These are phyloP conservation scores for Afroboletus lepidellus DNA, from an alignment of 1,284 basidiomycete genomes.

Conservation along the genomic window DNA sequence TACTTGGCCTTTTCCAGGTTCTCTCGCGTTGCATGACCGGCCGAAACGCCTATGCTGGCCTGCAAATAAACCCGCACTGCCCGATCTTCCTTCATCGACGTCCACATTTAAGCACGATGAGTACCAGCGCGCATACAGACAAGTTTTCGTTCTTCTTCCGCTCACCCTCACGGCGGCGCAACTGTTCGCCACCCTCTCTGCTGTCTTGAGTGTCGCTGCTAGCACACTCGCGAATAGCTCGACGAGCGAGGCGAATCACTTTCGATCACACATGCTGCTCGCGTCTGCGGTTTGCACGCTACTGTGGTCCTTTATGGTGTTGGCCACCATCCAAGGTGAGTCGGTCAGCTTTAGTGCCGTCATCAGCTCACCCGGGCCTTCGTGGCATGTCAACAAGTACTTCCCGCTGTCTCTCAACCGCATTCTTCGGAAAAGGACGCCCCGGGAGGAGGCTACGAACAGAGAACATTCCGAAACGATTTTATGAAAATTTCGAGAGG, in stretches of 20 bases:
- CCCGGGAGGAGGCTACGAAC: not conserved
- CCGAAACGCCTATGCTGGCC: not conserved
- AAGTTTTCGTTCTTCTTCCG: not conserved
- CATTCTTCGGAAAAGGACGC: conserved; percentile 9
- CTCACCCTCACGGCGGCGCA: conserved; percentile 25
- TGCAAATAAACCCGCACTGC: not conserved
- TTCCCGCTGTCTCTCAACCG: conserved; percentile 13
- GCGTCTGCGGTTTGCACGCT: conserved; percentile 20
- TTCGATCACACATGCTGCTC: conserved; percentile 13
- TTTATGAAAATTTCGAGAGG: not conserved
- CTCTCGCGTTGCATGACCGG: conserved; percentile 21
- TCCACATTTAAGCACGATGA: not conserved
- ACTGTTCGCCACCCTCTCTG: conserved; percentile 23
- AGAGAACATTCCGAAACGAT: not conserved
- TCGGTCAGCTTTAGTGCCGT: not conserved
- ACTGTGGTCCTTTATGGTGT: conserved; percentile 25
- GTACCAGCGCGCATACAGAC: not conserved
- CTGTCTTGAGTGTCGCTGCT: conserved; percentile 23
- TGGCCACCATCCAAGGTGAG: conserved; percentile 28
- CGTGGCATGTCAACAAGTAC: conserved; percentile 18
- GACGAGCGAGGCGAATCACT: not conserved
- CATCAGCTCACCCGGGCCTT: conserved; percentile 5
- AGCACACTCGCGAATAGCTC: conserved; percentile 5
- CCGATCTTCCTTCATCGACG: conserved; percentile 5
- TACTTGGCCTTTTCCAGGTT: conserved; percentile 35